Percentiles rank a stretch among this genome's conserved stretches.
phyloP scores from a whole-genome alignment of 306 rosid species.

The Begonia peltatifolia region DNA sequence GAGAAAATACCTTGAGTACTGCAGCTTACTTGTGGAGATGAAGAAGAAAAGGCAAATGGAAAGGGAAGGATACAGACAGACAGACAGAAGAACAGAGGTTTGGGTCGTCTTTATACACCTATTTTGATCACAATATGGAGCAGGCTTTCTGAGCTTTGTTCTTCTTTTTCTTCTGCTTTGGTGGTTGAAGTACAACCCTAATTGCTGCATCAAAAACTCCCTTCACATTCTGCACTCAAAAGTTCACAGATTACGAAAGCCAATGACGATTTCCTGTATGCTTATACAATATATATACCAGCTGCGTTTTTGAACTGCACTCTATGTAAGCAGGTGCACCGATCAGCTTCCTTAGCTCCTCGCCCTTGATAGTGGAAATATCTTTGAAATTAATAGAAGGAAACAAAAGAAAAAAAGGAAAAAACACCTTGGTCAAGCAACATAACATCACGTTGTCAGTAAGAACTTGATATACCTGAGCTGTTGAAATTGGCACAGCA shows the following conservation, averaged over 20 bases:
- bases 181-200: slow-evolving; percentile 99
- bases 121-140: slow-evolving; percentile 77
- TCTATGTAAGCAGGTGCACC: slow-evolving; percentile 90
- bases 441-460: too few relatives aligned
- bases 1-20: too few relatives aligned
- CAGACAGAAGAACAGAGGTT: slow-evolving; percentile 3
- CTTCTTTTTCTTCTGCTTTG: slow-evolving; percentile 95
- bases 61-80: slow-evolving; percentile 1
- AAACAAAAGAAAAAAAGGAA: neutral
- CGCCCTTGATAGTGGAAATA: slow-evolving; percentile 42
- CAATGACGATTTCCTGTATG: too few relatives aligned
- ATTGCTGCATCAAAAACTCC: slow-evolving; percentile 91
- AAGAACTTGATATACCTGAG: slow-evolving; percentile 34
- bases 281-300: slow-evolving; percentile 23
- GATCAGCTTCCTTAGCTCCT: slow-evolving; percentile 89
- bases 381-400: neutral
- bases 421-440: too few relatives aligned
- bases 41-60: slow-evolving; percentile 24
- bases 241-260: slow-evolving; percentile 2
- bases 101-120: slow-evolving; percentile 35
- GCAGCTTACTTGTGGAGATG: neutral
- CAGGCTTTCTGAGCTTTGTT: slow-evolving; percentile 85
- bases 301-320: slow-evolving; percentile 95
- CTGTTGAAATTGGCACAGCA: slow-evolving; percentile 78
- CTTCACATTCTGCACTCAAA: slow-evolving; percentile 68